phyloP scores from a whole-genome alignment of 1,139 yeast species.

The Debaryomyces singareniensis region DNA sequence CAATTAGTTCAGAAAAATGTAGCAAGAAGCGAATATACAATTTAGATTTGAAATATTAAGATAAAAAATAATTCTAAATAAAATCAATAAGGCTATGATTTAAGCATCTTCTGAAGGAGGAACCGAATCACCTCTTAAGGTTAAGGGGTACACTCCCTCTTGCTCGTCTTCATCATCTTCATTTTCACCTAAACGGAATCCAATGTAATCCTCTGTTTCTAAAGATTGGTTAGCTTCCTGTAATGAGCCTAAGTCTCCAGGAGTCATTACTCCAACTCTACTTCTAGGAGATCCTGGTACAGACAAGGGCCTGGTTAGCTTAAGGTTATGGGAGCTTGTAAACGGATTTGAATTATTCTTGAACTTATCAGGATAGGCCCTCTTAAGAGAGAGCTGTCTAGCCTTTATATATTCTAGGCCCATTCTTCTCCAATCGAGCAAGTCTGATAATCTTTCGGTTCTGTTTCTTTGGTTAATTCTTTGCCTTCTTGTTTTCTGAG shows the following conservation, averaged over 20 bases:
- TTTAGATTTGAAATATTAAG: too few species aligned
- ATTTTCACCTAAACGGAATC: slow-evolving; percentile 63
- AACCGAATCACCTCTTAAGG: slow-evolving; percentile 40
- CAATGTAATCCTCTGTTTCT: slow-evolving; percentile 74
- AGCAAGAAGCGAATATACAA: too few species aligned
- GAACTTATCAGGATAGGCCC: slow-evolving; percentile 91
- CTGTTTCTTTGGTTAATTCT: slow-evolving; percentile 97
- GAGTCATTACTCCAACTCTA: slow-evolving; percentile 73
- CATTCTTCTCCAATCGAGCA: slow-evolving; percentile 97
- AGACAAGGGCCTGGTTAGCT: slow-evolving; percentile 84
- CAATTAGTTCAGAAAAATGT: too few species aligned
- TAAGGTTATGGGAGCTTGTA: slow-evolving; percentile 46
- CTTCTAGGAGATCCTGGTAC: slow-evolving; percentile 92
- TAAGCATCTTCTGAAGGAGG: slow-evolving; percentile 23
- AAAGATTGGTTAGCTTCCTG: slow-evolving; percentile 78
- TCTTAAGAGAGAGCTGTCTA: slow-evolving; percentile 80
- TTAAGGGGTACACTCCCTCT: slow-evolving; percentile 30
- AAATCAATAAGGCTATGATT: too few species aligned
- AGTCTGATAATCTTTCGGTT: slow-evolving; percentile 87
- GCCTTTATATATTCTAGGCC: slow-evolving; percentile 95
- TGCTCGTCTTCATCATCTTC: slow-evolving; percentile 43
- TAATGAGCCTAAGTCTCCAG: slow-evolving; percentile 95
- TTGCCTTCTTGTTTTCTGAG: slow-evolving; percentile 88
- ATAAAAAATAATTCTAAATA: too few species aligned
- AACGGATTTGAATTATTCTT: slow-evolving; percentile 59